These are phyloP conservation scores for Tephrocybe sp. DNA, from an alignment of 768 basidiomycete species.

Conservation along the genomic window DNA sequence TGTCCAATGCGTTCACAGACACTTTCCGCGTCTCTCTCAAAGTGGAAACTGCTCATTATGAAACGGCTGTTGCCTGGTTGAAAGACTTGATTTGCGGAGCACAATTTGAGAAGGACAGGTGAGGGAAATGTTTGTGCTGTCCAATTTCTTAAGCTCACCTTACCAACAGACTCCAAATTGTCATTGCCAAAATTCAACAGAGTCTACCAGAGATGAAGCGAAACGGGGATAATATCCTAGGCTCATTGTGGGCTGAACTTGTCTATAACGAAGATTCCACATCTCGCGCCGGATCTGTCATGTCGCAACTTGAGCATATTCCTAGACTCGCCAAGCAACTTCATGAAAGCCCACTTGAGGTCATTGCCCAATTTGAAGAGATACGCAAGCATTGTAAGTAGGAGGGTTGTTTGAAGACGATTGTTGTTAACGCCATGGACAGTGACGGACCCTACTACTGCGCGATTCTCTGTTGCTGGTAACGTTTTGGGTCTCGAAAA, in stretches of 20 bases:
- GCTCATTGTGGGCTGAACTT: conserved; percentile 66
- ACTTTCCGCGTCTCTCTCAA: conserved; percentile 74
- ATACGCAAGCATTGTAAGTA: conserved; percentile 67
- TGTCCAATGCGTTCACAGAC: conserved; percentile 70
- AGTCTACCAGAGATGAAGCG: conserved; percentile 90
- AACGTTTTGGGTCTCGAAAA: conserved; percentile 68
- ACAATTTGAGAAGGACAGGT: conserved; percentile 81
- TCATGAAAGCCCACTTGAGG: conserved; percentile 68
- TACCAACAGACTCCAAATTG: conserved; percentile 68
- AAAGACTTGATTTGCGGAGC: conserved; percentile 76
- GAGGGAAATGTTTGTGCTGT: conserved; percentile 14
- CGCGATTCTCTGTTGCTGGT: conserved; percentile 91
- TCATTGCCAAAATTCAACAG: conserved; percentile 86
- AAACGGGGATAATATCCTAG: conserved; percentile 78
- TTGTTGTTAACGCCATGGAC: neutral
- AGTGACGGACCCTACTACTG: conserved; percentile 83
- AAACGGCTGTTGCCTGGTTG: conserved; percentile 82
- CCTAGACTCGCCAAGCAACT: conserved; percentile 73
- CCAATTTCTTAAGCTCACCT: neutral
- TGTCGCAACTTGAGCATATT: conserved; percentile 77
- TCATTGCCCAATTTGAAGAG: conserved; percentile 73
- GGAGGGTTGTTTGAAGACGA: neutral
- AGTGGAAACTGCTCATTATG: conserved; percentile 81
- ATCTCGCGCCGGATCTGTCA: conserved; percentile 62
- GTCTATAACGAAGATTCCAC: conserved; percentile 72